phyloP scores from a whole-genome alignment of 1,284 basidiomycete species.

The Microbotryomycetes sp. region DNA sequence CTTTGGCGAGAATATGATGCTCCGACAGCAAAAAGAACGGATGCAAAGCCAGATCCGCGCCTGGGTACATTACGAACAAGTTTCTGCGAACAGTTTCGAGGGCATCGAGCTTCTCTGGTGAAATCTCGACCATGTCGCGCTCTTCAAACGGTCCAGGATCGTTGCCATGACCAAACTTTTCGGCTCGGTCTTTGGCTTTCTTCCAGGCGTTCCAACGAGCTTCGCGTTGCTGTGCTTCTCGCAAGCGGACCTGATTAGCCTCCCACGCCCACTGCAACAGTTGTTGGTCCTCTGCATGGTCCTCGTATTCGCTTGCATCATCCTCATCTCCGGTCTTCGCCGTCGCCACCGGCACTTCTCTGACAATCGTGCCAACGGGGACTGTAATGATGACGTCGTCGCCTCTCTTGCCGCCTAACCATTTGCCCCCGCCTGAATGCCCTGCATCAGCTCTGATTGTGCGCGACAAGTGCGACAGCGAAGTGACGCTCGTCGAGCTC shows the following conservation, averaged over 20 bases:
- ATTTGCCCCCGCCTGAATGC: conserved; percentile 66
- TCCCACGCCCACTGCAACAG: conserved; percentile 52
- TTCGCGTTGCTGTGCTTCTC: conserved; percentile 28
- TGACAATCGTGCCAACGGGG: conserved; percentile 80
- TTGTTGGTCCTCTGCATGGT: conserved; percentile 49
- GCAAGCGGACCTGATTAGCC: conserved; percentile 21
- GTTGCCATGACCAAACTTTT: conserved; percentile 16
- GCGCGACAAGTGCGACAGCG: conserved; percentile 62
- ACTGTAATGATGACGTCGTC: conserved; percentile 67
- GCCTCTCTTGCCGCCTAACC: conserved; percentile 70
- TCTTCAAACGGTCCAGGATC: conserved; percentile 19
- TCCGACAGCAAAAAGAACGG: conserved; percentile 26
- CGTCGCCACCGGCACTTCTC: conserved; percentile 56
- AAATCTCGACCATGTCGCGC: conserved; percentile 11
- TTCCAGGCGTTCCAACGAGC: conserved; percentile 27
- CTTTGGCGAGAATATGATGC: conserved; percentile 26
- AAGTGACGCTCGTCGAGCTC: conserved; percentile 65
- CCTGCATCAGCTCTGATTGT: conserved; percentile 63
- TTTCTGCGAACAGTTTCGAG: conserved; percentile 15
- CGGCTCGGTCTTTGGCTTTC: conserved; percentile 13
- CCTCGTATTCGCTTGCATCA: conserved; percentile 47
- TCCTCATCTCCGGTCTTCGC: conserved; percentile 48
- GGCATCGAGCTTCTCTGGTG: conserved; percentile 6
- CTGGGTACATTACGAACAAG: conserved; percentile 35
- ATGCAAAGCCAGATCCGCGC: conserved; percentile 21